A percentile compares a stretch with the other conserved stretches of the same genome.
Evolutionary conservation across 2,329 filamentous ascomycete genomes (phyloP).

Genomic region (Clonostachys rosea): DNA sequence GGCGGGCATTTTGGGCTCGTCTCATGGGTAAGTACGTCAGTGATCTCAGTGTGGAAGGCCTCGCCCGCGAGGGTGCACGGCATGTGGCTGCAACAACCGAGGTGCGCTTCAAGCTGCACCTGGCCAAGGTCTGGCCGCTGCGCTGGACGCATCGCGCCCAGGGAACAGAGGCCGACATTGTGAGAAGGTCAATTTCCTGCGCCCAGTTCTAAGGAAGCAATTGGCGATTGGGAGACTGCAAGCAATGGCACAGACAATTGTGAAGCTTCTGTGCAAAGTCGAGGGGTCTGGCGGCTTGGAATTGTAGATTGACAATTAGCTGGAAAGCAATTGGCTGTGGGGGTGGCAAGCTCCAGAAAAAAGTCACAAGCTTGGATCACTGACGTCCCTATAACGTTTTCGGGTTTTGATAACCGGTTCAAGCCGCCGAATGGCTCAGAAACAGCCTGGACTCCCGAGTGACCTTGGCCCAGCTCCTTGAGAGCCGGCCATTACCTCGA

Average conservation of each 20-base stretch:
- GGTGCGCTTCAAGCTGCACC: background rate
- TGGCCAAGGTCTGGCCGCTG: constrained; percentile 15
- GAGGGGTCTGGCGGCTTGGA: no score
- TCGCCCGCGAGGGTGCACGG: constrained; percentile 19
- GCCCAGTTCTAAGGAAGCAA: no score
- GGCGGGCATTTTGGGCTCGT: constrained; percentile 8
- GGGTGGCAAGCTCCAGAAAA: background rate
- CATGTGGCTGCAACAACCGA: constrained; percentile 5
- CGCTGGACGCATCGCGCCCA: constrained; percentile 32
- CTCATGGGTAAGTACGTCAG: no score
- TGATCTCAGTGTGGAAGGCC: background rate
- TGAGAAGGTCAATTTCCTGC: constrained; percentile 2
- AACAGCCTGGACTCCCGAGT: no score
- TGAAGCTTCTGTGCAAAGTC: no score
- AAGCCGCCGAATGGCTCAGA: background rate
- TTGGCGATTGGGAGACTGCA: no score
- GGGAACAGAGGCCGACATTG: constrained; percentile 28
- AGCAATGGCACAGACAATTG: no score
- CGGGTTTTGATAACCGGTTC: constrained; percentile 2
- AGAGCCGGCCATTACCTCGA: no score
- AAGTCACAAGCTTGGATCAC: background rate
- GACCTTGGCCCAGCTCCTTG: no score
- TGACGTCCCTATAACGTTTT: background rate
- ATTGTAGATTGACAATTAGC: background rate
- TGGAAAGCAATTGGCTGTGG: background rate